These are phyloP conservation scores for Agaricus subrufescens DNA, from an alignment of 768 basidiomycete genomes.

Conservation along the genomic window DNA sequence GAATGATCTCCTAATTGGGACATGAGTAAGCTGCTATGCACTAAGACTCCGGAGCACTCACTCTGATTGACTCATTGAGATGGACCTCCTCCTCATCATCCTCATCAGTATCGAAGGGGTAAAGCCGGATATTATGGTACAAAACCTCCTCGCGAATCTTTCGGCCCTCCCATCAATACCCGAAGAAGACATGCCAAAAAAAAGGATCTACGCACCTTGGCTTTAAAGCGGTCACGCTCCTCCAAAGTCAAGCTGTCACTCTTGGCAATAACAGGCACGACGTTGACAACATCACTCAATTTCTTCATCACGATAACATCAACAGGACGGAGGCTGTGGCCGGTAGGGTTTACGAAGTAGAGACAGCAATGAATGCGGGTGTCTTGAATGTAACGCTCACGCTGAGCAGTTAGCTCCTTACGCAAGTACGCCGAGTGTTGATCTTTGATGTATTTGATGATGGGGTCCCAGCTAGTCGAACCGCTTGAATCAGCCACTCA, in stretches of 20 bases:
- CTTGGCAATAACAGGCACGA: conserved; percentile 99
- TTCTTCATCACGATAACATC: conserved; percentile 99
- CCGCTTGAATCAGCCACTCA: not conserved
- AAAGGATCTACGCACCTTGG: conserved; percentile 52
- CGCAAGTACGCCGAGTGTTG: conserved; percentile 98
- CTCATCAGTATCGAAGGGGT: conserved; percentile 97
- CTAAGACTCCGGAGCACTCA: conserved; percentile 32
- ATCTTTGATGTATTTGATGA: conserved; percentile 99
- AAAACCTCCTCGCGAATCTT: conserved; percentile 92
- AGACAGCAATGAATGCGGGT: conserved; percentile 98
- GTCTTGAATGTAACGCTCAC: conserved; percentile 97
- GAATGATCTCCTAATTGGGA: conserved; percentile 75
- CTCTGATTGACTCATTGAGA: conserved; percentile 86
- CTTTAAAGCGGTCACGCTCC: conserved; percentile 91
- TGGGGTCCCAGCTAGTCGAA: conserved; percentile 88
- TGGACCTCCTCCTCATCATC: conserved; percentile 89
- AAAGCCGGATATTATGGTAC: conserved; percentile 89
- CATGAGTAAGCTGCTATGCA: conserved; percentile 2
- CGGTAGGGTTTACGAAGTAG: conserved; percentile 99
- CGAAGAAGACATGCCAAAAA: not conserved
- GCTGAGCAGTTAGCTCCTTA: conserved; percentile 98
- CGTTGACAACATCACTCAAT: conserved; percentile 97
- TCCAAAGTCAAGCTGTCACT: conserved; percentile 90
- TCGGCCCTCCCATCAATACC: conserved; percentile 11
- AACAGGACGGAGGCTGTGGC: conserved; percentile 92